A percentile compares a stretch with the other conserved stretches of the same genome.
Conservation (phyloP, 2,329 filamentous ascomycete genomes). For the Calonectria pseudoturangicola region DNA sequence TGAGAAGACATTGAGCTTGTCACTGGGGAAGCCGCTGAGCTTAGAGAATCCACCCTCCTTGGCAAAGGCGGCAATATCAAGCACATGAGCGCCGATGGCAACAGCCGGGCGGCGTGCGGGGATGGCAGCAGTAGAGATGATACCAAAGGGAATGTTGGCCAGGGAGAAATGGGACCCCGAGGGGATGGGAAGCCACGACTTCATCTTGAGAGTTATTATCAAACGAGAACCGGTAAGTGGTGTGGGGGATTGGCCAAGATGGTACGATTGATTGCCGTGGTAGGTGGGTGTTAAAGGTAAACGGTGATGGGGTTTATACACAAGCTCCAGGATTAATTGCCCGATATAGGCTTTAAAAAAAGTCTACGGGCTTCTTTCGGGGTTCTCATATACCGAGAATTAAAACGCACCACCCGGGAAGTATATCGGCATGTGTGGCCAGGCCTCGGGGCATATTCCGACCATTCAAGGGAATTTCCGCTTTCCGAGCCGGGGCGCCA, state of each 20-base stretch:
- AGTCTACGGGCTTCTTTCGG: not conserved
- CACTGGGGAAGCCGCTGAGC: conserved; percentile 50
- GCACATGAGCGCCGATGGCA: conserved; percentile 82
- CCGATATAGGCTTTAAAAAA: conserved; percentile 26
- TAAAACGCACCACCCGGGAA: conserved; percentile 7
- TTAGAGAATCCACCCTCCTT: conserved; percentile 62
- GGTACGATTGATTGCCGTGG: conserved; percentile 22
- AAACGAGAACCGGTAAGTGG: not conserved
- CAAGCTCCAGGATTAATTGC: conserved; percentile 22
- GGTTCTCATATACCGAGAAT: not conserved
- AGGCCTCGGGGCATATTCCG: conserved; percentile 30
- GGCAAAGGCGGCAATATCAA: conserved; percentile 81
- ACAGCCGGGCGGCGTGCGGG: conserved; percentile 77
- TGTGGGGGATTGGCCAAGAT: conserved; percentile 3
- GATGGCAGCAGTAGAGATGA: conserved; percentile 79
- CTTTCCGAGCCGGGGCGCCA: conserved; percentile 29
- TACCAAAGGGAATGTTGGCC: conserved; percentile 87
- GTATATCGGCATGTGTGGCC: conserved; percentile 30
- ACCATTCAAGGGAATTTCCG: conserved; percentile 32
- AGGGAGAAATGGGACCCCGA: conserved; percentile 66
- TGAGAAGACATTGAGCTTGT: conserved; percentile 54
- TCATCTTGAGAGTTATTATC: conserved; percentile 31
- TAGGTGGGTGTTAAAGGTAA: not conserved
- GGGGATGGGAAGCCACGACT: conserved; percentile 54
- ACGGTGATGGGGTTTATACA: conserved; percentile 27